phyloP scores from a whole-genome alignment of 345 rosid genomes.

The Balakata baccata region DNA sequence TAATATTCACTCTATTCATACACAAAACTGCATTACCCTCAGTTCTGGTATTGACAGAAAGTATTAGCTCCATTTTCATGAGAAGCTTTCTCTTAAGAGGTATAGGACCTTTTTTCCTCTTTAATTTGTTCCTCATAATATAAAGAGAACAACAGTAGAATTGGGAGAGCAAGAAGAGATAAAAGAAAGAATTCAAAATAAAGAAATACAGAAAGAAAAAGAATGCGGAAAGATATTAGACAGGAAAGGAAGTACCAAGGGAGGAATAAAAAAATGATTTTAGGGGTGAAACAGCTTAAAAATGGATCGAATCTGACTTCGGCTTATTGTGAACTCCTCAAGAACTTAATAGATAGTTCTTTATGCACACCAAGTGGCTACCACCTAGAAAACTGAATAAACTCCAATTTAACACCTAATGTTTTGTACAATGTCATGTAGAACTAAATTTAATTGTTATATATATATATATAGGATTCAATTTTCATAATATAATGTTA shows the following conservation, averaged over 20 bases:
- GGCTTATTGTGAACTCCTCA: no score
- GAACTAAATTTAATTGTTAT: background rate
- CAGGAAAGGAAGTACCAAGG: no score
- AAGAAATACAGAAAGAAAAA: background rate
- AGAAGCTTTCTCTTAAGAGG: background rate
- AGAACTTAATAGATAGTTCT: no score
- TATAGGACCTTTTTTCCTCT: background rate
- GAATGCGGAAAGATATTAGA: background rate
- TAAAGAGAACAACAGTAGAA: background rate
- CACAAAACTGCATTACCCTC: background rate
- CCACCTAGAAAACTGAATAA: no score
- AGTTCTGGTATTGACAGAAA: background rate
- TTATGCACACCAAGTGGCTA: no score
- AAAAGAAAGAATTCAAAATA: background rate
- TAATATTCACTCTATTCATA: background rate
- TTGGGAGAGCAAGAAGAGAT: no score
- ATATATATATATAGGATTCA: background rate
- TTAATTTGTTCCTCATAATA: background rate
- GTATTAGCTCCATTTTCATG: background rate
- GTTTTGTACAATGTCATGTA: no score
- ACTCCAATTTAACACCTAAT: no score
- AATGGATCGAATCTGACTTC: no score
- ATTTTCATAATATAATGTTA: no score
- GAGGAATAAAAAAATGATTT: no score
- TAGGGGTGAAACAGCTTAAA: no score